Evolutionary conservation across 805 yeast species (phyloP).

Genomic region (Candida golubevii): DNA sequence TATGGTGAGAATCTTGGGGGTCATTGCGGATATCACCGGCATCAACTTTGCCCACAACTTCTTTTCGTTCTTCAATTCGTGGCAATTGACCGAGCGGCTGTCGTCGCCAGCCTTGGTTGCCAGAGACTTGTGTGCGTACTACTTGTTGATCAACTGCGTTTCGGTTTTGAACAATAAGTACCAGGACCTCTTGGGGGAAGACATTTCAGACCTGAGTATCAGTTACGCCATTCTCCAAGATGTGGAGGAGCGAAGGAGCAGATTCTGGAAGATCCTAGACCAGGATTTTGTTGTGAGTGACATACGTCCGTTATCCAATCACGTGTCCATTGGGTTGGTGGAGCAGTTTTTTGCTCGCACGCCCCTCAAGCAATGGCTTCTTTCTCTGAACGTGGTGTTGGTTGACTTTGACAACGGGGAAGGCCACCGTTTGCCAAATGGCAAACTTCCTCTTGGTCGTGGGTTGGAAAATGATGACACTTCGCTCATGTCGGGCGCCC

Average conservation of each 20-base stretch:
- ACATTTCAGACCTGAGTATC: slow-evolving; percentile 20
- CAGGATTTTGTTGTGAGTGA: no score
- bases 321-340: slow-evolving; percentile 18
- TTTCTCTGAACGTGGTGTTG: slow-evolving; percentile 24
- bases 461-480: not conserved
- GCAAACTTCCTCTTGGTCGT: not conserved
- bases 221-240: slow-evolving; percentile 18
- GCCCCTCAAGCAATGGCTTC: slow-evolving; percentile 29
- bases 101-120: slow-evolving; percentile 9
- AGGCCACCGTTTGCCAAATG: not conserved
- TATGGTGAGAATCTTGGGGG: slow-evolving; percentile 21
- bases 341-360: slow-evolving; percentile 26
- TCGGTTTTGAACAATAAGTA: slow-evolving; percentile 29
- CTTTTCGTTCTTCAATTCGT: slow-evolving; percentile 42
- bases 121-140: slow-evolving; percentile 33
- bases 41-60: slow-evolving; percentile 44
- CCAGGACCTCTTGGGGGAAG: slow-evolving; percentile 19
- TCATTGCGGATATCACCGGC: slow-evolving; percentile 35
- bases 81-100: slow-evolving; percentile 30
- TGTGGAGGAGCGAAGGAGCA: slow-evolving; percentile 20
- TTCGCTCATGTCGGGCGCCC: slow-evolving; percentile 1
- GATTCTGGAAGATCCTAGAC: not conserved
- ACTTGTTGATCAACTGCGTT: slow-evolving; percentile 23
- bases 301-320: not conserved
- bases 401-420: slow-evolving; percentile 7